Conservation (phyloP, 257 asterid species). For the Petrea volubilis region DNA sequence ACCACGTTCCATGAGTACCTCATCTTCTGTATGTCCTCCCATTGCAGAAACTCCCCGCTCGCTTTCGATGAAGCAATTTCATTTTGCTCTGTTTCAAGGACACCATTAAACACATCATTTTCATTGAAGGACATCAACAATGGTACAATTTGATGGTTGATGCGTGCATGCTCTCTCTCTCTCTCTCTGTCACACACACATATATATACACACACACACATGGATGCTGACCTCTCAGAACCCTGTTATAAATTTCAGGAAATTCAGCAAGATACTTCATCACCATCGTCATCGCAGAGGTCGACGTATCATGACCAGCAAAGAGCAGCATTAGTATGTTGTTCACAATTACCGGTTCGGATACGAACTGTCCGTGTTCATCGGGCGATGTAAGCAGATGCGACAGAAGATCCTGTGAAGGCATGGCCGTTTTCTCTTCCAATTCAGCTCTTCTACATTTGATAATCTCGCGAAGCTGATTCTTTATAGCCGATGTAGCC, state of each 20-base stretch:
- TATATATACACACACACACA: no score
- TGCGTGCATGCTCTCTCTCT: no score
- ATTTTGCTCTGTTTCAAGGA: constrained; percentile 39
- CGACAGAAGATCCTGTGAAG: constrained; percentile 68
- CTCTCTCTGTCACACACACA: no score
- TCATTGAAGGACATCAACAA: no score
- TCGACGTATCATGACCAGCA: constrained; percentile 84
- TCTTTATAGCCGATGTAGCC: constrained; percentile 53
- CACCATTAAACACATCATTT: neutral
- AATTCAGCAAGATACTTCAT: constrained; percentile 60
- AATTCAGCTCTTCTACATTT: constrained; percentile 50
- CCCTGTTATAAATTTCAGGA: constrained; percentile 61
- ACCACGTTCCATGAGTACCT: constrained; percentile 62
- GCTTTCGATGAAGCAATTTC: constrained; percentile 42
- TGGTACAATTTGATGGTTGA: no score
- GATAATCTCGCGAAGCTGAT: constrained; percentile 43
- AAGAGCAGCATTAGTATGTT: constrained; percentile 67
- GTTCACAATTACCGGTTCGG: constrained; percentile 58
- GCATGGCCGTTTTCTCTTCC: constrained; percentile 38
- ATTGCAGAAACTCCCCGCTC: constrained; percentile 35
- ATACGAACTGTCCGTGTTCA: constrained; percentile 63
- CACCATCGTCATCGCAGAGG: constrained; percentile 52
- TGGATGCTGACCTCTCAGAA: constrained; percentile 60
- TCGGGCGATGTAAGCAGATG: constrained; percentile 58
- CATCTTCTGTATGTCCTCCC: constrained; percentile 70